Base-by-base conservation (phyloP, 2,329 filamentous ascomycete genomes). In the Thermomyces lanuginosus region DNA sequence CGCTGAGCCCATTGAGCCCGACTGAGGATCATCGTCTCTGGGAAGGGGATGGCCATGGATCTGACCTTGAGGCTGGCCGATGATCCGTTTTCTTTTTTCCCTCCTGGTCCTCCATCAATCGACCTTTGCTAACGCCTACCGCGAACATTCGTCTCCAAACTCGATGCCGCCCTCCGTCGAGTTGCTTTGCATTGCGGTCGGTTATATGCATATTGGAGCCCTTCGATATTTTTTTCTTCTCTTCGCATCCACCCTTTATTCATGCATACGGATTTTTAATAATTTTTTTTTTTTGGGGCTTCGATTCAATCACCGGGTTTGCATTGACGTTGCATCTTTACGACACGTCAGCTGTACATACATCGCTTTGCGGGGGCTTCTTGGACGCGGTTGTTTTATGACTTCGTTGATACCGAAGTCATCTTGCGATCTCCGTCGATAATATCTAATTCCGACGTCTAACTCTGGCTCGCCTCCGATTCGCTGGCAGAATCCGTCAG, bases 1-100 rank as follows among this genome's bases (percentile, higher is more conserved):
- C 66, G 26, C 49, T 70, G 27, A 74, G 69, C 43, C 69, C 66
- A 26, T 49, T 70, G 27, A 74, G 69, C 43, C 69, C 69, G 12
- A 64, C 68, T 16, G 69, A 73, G 36, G 72, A 75, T 36, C 60
- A 59, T 32, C 61, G 65, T 27, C 41, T 51, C 2, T 57, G 54
- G 54, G 54, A 56, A 31, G 49, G 49, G 20, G 54, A 57, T 32
- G 46, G 46, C 8, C 34, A 55, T 16, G 46, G 46, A 17, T 43
- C 50, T 23, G 54, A 57, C 28, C 36, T 56, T 17, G 54, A 57
- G 40, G 40, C 51, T 8, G 53, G 48, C 31, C 48, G 53, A n/a
- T 24, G 52, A 45, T 40, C 21, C 31, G 22, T 13, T 24, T 9
- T 10, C 16, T 21, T 17, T 13, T 26, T n/a, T n/a, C 19, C n/a